Evolutionary conservation across 2,329 filamentous ascomycete genomes (phyloP).

Genomic region (Pleoardoris graminearum): DNA sequence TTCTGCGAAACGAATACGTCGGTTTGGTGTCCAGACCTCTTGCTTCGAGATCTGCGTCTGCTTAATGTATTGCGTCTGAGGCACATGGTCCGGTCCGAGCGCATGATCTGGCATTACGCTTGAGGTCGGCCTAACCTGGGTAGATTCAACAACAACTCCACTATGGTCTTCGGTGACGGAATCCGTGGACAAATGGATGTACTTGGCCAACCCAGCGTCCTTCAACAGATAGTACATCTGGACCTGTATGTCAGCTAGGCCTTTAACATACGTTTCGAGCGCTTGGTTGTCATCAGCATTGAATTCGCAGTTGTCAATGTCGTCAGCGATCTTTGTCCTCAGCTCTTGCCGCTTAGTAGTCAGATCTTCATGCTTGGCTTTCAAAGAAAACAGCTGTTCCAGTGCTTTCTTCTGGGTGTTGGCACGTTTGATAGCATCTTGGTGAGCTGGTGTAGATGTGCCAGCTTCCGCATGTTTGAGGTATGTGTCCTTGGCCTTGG

Average conservation of each 20-base stretch:
- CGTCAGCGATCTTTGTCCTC: slow-evolving; percentile 36
- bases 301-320: slow-evolving; percentile 33
- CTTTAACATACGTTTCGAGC: slow-evolving; percentile 30
- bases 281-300: slow-evolving; percentile 30
- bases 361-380: slow-evolving; percentile 23
- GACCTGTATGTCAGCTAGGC: slow-evolving; percentile 31
- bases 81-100: slow-evolving; percentile 22
- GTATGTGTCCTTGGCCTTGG: slow-evolving; percentile 30
- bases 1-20: slow-evolving; percentile 31
- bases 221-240: slow-evolving; percentile 35
- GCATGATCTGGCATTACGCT: slow-evolving; percentile 11
- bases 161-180: slow-evolving; percentile 11
- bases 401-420: slow-evolving; percentile 37
- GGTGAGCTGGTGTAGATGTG: slow-evolving; percentile 19
- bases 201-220: slow-evolving; percentile 29
- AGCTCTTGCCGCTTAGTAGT: slow-evolving; percentile 24
- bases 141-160: slow-evolving; percentile 35
- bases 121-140: slow-evolving; percentile 31
- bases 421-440: slow-evolving; percentile 27
- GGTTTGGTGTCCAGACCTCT: slow-evolving; percentile 33
- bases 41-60: slow-evolving; percentile 35
- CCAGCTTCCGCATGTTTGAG: slow-evolving; percentile 31
- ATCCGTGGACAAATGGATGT: slow-evolving; percentile 14
- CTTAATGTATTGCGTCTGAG: slow-evolving; percentile 41
- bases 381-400: slow-evolving; percentile 29